A percentile compares a stretch with the other conserved stretches of the same genome.
These are phyloP conservation scores for Haplosporangium sp. DNA, from an alignment of 371 early-diverging fungal species.

Conservation along the genomic window DNA sequence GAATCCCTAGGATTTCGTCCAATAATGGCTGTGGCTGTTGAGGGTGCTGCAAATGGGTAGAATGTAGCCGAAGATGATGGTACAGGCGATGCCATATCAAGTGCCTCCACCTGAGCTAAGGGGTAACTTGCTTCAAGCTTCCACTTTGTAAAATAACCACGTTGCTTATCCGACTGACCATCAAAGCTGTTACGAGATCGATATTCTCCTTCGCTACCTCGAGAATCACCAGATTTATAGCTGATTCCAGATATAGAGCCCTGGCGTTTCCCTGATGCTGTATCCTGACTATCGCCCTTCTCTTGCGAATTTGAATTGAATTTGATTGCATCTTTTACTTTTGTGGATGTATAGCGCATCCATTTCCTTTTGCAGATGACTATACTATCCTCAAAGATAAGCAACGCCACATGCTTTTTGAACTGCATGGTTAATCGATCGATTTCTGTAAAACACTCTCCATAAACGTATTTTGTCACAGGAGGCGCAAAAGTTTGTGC, in stretches of 20 bases:
- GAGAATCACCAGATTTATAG: conserved; percentile 29
- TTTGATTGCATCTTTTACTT: conserved; percentile 64
- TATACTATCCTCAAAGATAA: conserved; percentile 71
- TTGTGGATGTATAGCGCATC: conserved; percentile 61
- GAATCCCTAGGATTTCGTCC: conserved; percentile 20
- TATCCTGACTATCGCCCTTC: conserved; percentile 57
- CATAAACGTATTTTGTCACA: conserved; percentile 68
- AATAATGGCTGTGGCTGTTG: conserved; percentile 46
- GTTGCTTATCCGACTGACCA: conserved; percentile 33
- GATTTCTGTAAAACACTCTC: conserved; percentile 74
- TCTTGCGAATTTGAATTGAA: conserved; percentile 49
- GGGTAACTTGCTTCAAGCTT: conserved; percentile 71
- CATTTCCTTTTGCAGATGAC: conserved; percentile 74
- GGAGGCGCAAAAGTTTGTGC: conserved; percentile 58
- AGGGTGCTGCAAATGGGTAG: conserved; percentile 59
- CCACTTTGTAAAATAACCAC: conserved; percentile 76
- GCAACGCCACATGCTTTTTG: conserved; percentile 68
- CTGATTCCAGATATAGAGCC: conserved; percentile 24
- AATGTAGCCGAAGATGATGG: conserved; percentile 63
- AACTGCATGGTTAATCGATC: conserved; percentile 66
- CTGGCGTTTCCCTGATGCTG: conserved; percentile 53
- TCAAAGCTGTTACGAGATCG: conserved; percentile 30
- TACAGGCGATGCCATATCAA: conserved; percentile 64
- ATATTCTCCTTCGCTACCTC: conserved; percentile 23
- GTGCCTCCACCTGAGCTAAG: conserved; percentile 66